Base-by-base conservation (phyloP, 106 monocot species). In the Acorus gramineus region DNA sequence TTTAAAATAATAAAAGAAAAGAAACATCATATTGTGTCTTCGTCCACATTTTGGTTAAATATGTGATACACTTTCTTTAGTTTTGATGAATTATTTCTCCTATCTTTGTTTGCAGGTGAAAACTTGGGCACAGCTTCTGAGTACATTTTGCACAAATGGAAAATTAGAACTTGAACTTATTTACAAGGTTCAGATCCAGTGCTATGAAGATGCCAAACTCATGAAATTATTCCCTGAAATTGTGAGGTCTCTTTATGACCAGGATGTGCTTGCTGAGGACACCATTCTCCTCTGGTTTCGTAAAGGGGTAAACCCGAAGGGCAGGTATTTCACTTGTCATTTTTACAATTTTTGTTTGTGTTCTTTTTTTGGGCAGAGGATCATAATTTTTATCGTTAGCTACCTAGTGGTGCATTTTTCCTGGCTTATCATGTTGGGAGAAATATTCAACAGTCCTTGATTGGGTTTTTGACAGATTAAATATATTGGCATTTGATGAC, bases 181-280 rank as follows among this genome's bases (percentile, higher is more conserved):
- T 42, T 90, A 95, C 86, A 90, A 95, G 72, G 86, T 95, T 57
- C 94, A 95, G 74, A 74, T 86, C 14, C 94, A 95, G 61, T 95
- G 94, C 69, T 95, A 95, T 49, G 94, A 95, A 65, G 94, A 95
- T 80, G 86, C 90, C n/a, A 95, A 95, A 67, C 70, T 95, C 68
- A 95, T 90, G 86, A 95, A 90, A 80, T 55, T 95, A 63, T 95
- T 95, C 73, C 94, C 94, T 49, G 94, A 95, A 72, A 90, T 95
- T 45, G 72, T 95, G 13, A 86, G 94, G 54, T 86, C 94, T 59
- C 83, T 95, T n/a, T 95, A 95, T 76, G 94, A 95, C 2, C 94
- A 80, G 71, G 94, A 95, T 86, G 94, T 95, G 49, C 80, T 95
- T 59, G 94, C 94, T 61, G 94, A 95, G 78, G 94, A 95, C 61